phyloP scores from a whole-genome alignment of 306 rosid species.

The Fragaria iinumae region DNA sequence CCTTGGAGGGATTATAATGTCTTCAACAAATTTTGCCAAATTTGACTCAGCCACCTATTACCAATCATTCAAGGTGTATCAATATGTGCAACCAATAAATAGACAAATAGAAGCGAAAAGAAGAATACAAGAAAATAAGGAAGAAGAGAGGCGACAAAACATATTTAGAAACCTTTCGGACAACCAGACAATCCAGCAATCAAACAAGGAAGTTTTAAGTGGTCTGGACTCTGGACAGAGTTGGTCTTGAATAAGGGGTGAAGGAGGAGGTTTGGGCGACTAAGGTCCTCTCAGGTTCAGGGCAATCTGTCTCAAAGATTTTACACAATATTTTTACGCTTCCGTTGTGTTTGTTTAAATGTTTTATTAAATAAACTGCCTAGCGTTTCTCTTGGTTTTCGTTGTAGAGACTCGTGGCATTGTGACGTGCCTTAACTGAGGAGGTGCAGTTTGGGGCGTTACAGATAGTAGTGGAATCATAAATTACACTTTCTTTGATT shows the following conservation, averaged over 20 bases:
- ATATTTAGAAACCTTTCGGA: neutral
- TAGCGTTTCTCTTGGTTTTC: too few relatives aligned
- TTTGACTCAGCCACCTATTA: constrained; percentile 89
- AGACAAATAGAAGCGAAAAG: neutral
- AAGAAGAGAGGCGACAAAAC: neutral
- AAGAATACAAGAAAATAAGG: neutral
- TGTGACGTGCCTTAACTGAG: too few relatives aligned
- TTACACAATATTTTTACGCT: too few relatives aligned
- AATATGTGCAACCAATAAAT: neutral
- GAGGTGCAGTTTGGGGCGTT: too few relatives aligned
- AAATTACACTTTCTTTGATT: neutral
- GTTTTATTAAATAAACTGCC: too few relatives aligned
- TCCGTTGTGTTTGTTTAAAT: too few relatives aligned
- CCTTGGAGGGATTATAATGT: constrained; percentile 93
- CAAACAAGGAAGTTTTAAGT: neutral
- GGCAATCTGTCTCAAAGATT: neutral
- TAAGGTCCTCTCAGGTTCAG: neutral
- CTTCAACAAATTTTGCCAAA: constrained; percentile 94
- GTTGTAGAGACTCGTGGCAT: too few relatives aligned
- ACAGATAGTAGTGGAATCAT: neutral
- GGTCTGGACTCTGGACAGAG: neutral
- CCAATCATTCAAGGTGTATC: constrained; percentile 19
- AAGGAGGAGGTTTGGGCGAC: neutral
- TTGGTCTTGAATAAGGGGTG: neutral
- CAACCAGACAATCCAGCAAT: neutral